Base-by-base conservation (phyloP, 2,329 filamentous ascomycete genomes). In the Nemania abortiva region DNA sequence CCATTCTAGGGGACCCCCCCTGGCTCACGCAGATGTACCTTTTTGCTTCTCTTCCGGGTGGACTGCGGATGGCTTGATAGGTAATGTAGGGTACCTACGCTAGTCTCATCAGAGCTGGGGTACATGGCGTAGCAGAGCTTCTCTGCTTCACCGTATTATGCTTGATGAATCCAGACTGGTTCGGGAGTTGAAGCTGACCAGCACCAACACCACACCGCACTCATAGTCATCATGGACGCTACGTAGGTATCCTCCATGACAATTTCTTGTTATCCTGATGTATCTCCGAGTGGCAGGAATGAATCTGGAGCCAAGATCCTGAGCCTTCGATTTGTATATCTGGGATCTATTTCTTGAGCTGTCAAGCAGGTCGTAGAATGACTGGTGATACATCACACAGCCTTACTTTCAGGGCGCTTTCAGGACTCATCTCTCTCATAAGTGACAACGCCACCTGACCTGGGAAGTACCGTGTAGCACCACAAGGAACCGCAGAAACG, bases 1-100 rank as follows among this genome's bases (percentile, higher is more conserved):
- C 69, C 63, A 67, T 54, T 42, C 60, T 47, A 65, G 65, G 59
- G 57, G 56, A 39, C 4, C 50, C 69, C 39, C 65, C 71, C 65
- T 60, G 53, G 70, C 59, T 50, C 55, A 37, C 42, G 2, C 45
- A 63, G 27, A 57, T 57, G 42, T 37, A 62, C 31, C 37, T 29
- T 24, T 52, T 56, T 63, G 37, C 47, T 45, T 37, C 45, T 37
- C 10, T 49, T 42, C 61, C 13, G 54, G 42, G 20, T 55, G 5
- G 60, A 64, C 54, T 54, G 24, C 18, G 34, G 37, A 18, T 49
- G 34, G 27, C 29, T 9, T 39, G 24, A 13, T 24, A 49, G 6
- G n/a, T 63, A 39, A 52, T 53, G 62, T 15, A 61, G 45, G 45
- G 45, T 34, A 60, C 57, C 58, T 20, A 20, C n/a, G n/a, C 42